These are phyloP conservation scores for Chlorella sorokiniana DNA, from an alignment of 139 green algal species.

Conservation along the genomic window DNA sequence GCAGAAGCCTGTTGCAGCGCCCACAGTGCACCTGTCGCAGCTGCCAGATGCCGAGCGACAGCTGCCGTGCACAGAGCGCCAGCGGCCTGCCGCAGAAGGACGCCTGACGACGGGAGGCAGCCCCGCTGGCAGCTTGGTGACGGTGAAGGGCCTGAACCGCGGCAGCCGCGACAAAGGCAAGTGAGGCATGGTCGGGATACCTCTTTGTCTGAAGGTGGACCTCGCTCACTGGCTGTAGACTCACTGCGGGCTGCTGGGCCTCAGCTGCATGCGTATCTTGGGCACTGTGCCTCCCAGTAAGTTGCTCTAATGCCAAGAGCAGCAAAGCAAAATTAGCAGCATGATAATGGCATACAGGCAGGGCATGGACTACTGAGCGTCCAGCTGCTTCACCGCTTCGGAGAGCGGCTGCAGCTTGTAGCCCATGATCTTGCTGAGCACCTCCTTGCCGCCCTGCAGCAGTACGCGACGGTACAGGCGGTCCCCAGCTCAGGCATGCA, in stretches of 20 bases:
- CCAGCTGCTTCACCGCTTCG: conserved; percentile 60
- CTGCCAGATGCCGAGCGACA: conserved; percentile 7
- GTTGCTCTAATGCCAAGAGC: too few species aligned
- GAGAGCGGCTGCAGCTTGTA: conserved; percentile 83
- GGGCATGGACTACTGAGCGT: neutral
- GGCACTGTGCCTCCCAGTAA: too few species aligned
- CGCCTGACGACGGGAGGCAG: neutral
- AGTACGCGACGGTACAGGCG: neutral
- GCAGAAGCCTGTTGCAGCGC: neutral
- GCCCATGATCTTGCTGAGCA: conserved; percentile 55
- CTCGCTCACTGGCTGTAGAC: too few species aligned
- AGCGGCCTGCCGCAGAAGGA: neutral
- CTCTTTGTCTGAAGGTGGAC: too few species aligned
- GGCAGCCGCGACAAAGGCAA: neutral
- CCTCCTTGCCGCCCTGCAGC: conserved; percentile 67
- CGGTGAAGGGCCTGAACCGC: conserved; percentile 8
- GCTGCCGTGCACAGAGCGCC: neutral
- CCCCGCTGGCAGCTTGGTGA: neutral
- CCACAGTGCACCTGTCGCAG: conserved; percentile 12
- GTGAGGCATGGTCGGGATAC: too few species aligned
- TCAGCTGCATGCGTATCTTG: too few species aligned
- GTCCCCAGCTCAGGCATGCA: too few species aligned
- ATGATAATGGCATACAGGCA: neutral
- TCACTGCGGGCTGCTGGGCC: too few species aligned
- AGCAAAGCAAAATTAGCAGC: neutral